Conservation (phyloP, 1,139 yeast genomes). For the Candida mesenterica region DNA sequence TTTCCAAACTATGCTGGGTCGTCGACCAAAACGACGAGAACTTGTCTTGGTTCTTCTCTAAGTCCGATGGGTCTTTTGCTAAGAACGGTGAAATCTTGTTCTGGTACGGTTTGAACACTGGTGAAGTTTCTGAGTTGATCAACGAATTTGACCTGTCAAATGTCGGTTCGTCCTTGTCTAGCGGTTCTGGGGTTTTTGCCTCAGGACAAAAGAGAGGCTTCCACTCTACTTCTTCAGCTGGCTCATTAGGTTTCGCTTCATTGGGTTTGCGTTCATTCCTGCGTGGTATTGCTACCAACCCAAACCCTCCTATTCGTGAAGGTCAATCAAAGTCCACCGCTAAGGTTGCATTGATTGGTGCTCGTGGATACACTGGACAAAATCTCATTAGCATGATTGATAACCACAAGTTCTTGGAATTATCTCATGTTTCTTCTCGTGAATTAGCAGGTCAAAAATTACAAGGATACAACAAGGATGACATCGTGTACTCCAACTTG, state of each 20-base stretch:
- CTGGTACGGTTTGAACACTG: slow-evolving; percentile 87
- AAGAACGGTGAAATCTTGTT: slow-evolving; percentile 86
- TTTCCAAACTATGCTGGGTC: slow-evolving; percentile 75
- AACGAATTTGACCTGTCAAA: slow-evolving; percentile 53
- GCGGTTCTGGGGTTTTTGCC: slow-evolving; percentile 41
- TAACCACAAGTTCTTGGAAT: slow-evolving; percentile 80
- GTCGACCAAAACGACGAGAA: slow-evolving; percentile 90
- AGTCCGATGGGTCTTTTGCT: slow-evolving; percentile 91
- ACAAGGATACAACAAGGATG: slow-evolving; percentile 79
- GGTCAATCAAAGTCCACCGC: slow-evolving; percentile 63
- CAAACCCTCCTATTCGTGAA: slow-evolving; percentile 67
- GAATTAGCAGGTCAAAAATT: slow-evolving; percentile 87
- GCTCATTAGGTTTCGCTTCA: too few relatives aligned
- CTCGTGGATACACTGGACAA: slow-evolving; percentile 97
- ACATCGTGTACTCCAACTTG: slow-evolving; percentile 78
- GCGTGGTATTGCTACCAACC: slow-evolving; percentile 41
- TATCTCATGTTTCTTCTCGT: slow-evolving; percentile 93
- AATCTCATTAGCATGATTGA: slow-evolving; percentile 85
- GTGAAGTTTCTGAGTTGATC: slow-evolving; percentile 64
- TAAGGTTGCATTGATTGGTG: slow-evolving; percentile 92
- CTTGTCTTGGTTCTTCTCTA: slow-evolving; percentile 86
- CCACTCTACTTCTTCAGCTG: slow-evolving; percentile 29
- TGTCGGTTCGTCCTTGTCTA: slow-evolving; percentile 34
- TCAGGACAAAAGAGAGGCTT: slow-evolving; percentile 19
- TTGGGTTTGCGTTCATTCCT: slow-evolving; percentile 12